Conservation (phyloP, 1,139 yeast genomes). For the Protomyces lactucae-debilis region DNA sequence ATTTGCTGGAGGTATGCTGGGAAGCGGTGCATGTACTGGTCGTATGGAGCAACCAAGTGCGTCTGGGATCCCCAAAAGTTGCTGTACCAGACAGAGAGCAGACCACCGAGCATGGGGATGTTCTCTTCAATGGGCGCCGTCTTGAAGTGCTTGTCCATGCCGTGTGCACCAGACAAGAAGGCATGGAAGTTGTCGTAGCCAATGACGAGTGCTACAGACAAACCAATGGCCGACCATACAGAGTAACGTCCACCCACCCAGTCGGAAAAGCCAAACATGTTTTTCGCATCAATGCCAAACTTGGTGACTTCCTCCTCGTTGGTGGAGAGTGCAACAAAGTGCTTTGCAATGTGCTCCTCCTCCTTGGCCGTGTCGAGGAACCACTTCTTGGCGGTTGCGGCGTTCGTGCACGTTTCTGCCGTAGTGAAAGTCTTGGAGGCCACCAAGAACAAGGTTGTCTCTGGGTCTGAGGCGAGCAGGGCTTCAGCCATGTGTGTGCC, state of each 20-base stretch:
- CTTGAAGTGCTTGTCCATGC: constrained; percentile 84
- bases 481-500: constrained; percentile 96
- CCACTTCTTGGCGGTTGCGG: constrained; percentile 92
- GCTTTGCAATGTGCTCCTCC: constrained; percentile 76
- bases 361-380: constrained; percentile 71
- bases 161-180: constrained; percentile 95
- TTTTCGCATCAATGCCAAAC: constrained; percentile 94
- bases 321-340: constrained; percentile 93
- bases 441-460: constrained; percentile 86
- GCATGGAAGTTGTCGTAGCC: constrained; percentile 90
- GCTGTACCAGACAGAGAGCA: constrained; percentile 94
- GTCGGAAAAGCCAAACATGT: constrained; percentile 96
- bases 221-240: constrained; percentile 98
- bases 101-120: constrained; percentile 89
- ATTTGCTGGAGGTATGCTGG: constrained; percentile 98
- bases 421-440: constrained; percentile 97
- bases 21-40: constrained; percentile 97
- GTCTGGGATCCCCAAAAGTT: constrained; percentile 98
- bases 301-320: constrained; percentile 84
- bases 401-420: constrained; percentile 95
- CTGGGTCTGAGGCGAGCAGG: constrained; percentile 69
- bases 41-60: constrained; percentile 96
- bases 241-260: constrained; percentile 99
- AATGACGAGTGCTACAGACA: constrained; percentile 88
- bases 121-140: constrained; percentile 81